Percentiles rank a stretch among this genome's conserved stretches.
These are phyloP conservation scores for Themeda triandra DNA, from an alignment of 176 grass and related monocot species.

Conservation along the genomic window DNA sequence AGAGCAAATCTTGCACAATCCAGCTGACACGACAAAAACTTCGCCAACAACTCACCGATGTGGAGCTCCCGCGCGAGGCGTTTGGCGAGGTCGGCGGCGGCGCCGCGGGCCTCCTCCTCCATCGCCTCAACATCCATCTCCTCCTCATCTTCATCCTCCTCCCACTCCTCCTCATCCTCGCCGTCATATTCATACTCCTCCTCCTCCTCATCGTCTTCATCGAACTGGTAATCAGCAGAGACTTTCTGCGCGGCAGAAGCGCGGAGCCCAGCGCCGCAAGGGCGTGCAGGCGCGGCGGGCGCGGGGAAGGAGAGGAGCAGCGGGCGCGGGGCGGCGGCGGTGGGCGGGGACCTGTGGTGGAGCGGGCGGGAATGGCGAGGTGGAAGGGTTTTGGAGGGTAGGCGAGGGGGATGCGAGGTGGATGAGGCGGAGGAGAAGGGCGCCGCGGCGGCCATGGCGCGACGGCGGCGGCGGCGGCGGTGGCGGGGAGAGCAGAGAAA, in stretches of 20 bases:
- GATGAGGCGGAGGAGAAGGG: conserved; percentile 17
- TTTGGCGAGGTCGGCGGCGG: conserved; percentile 53
- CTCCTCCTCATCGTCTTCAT: background rate
- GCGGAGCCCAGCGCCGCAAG: background rate
- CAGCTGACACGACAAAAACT: background rate
- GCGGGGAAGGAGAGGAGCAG: conserved; percentile 26
- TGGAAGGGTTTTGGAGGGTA: background rate
- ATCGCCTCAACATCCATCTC: conserved; percentile 62
- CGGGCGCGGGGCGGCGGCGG: background rate
- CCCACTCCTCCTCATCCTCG: conserved; percentile 6
- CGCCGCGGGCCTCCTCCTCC: conserved; percentile 79
- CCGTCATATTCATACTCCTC: background rate
- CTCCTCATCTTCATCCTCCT: conserved; percentile 21
- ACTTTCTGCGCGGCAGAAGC: background rate
- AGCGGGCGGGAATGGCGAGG: background rate
- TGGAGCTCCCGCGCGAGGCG: conserved; percentile 49
- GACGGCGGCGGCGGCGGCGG: background rate
- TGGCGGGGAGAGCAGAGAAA: background rate
- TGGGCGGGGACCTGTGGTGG: background rate
- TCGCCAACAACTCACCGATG: conserved; percentile 37
- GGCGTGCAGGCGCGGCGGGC: background rate
- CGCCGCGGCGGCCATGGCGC: conserved; percentile 33
- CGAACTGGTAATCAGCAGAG: background rate
- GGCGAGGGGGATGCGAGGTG: conserved; percentile 23
- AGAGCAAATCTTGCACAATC: background rate